Percentiles rank a stretch among this genome's conserved stretches.
Conservation (phyloP, 2,329 filamentous ascomycete genomes). For the Microthyrium microscopicum region DNA sequence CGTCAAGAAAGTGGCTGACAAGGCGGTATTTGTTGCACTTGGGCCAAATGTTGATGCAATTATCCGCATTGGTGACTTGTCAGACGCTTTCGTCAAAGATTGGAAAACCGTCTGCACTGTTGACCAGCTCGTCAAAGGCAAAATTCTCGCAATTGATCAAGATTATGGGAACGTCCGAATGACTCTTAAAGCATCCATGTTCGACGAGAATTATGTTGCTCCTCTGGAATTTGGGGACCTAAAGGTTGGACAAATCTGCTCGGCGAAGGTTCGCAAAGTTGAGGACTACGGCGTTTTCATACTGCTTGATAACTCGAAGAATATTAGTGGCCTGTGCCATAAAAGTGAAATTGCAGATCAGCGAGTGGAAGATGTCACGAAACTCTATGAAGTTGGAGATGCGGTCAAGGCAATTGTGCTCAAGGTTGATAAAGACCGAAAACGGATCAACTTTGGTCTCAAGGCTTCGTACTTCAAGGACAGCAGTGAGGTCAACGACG, state of each 20-base stretch:
- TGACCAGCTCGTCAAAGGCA: conserved; percentile 80
- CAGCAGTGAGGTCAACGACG: conserved; percentile 31
- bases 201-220: conserved; percentile 63
- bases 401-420: conserved; percentile 83
- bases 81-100: conserved; percentile 81
- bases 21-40: conserved; percentile 73
- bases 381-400: conserved; percentile 80
- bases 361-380: conserved; percentile 65
- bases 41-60: conserved; percentile 68
- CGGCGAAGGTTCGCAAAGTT: conserved; percentile 81
- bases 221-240: conserved; percentile 62
- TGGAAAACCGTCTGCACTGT: conserved; percentile 84
- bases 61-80: conserved; percentile 74
- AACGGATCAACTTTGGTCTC: conserved; percentile 72
- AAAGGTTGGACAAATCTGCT: conserved; percentile 63
- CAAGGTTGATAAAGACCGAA: conserved; percentile 52
- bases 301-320: conserved; percentile 68
- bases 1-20: conserved; percentile 75
- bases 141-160: conserved; percentile 56
- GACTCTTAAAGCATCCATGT: conserved; percentile 69
- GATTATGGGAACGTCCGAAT: conserved; percentile 60
- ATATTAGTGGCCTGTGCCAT: conserved; percentile 87
- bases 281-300: conserved; percentile 94
- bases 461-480: conserved; percentile 82
- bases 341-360: conserved; percentile 81